phyloP scores from a whole-genome alignment of 1,284 basidiomycete genomes.

The Irpex rosettiformis region DNA sequence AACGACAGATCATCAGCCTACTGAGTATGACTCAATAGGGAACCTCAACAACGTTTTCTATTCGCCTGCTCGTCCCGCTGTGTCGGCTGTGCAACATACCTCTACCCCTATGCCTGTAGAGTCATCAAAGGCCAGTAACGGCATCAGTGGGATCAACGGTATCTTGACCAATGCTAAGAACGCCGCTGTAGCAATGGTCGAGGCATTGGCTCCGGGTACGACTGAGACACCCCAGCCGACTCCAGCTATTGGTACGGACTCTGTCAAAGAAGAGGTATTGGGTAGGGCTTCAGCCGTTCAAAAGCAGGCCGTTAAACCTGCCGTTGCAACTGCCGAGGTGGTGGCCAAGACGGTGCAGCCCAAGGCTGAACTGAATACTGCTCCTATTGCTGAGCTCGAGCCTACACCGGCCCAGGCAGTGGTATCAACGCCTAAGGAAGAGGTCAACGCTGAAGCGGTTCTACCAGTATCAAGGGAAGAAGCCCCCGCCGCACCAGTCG shows the following conservation, averaged over 20 bases:
- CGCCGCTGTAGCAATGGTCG: constrained; percentile 25
- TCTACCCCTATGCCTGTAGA: constrained; percentile 13
- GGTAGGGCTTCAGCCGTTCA: neutral
- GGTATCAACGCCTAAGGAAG: constrained; percentile 8
- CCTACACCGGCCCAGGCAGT: constrained; percentile 2
- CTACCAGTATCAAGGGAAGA: constrained; percentile 10
- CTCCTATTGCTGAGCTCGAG: neutral
- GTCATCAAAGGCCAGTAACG: constrained; percentile 11
- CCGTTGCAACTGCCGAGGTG: neutral
- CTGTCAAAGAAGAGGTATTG: neutral
- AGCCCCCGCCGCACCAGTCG: constrained; percentile 8
- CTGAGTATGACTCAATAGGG: constrained; percentile 57
- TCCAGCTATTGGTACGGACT: neutral
- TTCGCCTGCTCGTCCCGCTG: constrained; percentile 49
- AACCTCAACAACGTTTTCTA: constrained; percentile 73
- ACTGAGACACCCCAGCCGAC: constrained; percentile 20
- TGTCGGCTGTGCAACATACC: constrained; percentile 11
- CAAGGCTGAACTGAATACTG: neutral
- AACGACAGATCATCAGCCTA: constrained; percentile 52
- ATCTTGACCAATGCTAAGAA: constrained; percentile 22
- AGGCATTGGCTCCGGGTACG: constrained; percentile 26
- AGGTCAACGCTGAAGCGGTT: constrained; percentile 11
- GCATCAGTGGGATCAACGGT: constrained; percentile 11
- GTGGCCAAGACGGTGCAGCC: neutral
- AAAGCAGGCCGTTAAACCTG: neutral